A percentile compares a stretch with the other conserved stretches of the same genome.
These are phyloP conservation scores for Cryptosporidium viatorum DNA, from an alignment of 169 alveolate species.

Conservation along the genomic window DNA sequence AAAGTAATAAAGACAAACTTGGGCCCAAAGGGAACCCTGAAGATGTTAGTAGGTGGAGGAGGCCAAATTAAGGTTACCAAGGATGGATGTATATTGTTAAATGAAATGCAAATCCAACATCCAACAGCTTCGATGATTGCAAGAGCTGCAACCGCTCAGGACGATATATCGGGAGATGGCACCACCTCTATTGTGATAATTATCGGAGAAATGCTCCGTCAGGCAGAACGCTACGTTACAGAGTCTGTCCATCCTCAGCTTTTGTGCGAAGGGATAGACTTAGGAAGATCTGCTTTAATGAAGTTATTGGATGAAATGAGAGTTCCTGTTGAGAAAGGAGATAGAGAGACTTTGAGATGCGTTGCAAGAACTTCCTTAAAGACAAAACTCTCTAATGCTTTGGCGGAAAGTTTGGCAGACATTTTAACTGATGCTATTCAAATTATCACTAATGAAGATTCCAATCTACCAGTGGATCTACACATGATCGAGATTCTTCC, in stretches of 20 bases:
- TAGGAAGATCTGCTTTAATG: slow-evolving; percentile 91
- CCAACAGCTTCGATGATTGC: slow-evolving; percentile 99
- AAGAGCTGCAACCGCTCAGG: slow-evolving; percentile 98
- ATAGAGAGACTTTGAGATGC: slow-evolving; percentile 90
- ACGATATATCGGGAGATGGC: slow-evolving; percentile 99
- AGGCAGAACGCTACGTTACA: slow-evolving; percentile 86
- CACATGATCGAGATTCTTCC: slow-evolving; percentile 98
- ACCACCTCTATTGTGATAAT: slow-evolving; percentile 96
- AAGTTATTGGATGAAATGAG: slow-evolving; percentile 89
- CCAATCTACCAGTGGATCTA: slow-evolving; percentile 90
- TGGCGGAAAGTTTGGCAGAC: slow-evolving; percentile 95
- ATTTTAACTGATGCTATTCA: slow-evolving; percentile 95
- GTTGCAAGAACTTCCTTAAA: slow-evolving; percentile 94
- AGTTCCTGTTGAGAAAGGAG: slow-evolving; percentile 81
- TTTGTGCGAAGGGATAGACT: slow-evolving; percentile 96
- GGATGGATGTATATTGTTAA: slow-evolving; percentile 96
- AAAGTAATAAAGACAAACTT: slow-evolving; percentile 95
- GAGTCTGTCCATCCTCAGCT: slow-evolving; percentile 98
- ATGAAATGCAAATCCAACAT: slow-evolving; percentile 98
- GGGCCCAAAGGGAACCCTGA: slow-evolving; percentile 99
- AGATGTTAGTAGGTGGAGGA: slow-evolving; percentile 98
- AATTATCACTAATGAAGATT: slow-evolving; percentile 81
- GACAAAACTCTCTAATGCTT: slow-evolving; percentile 92
- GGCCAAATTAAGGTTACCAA: slow-evolving; percentile 95
- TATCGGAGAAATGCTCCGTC: slow-evolving; percentile 93